Evolutionary conservation across 257 asterid genomes (phyloP).

Genomic region (Scutellaria barbata): DNA sequence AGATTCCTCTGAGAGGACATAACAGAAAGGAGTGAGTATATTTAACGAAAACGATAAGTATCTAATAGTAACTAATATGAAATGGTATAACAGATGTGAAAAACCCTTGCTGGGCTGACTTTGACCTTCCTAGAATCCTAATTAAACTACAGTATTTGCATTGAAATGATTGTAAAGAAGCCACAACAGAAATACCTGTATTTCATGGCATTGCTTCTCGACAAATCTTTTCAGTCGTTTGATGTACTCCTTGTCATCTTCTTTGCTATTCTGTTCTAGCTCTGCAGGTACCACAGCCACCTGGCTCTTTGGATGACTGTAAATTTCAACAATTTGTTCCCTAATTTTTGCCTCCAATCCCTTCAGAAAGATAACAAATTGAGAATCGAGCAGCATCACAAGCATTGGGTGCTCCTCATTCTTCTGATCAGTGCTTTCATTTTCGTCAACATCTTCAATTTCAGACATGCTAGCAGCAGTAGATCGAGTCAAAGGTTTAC

Average conservation of each 20-base stretch:
- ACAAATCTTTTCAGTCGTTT: slow-evolving; percentile 68
- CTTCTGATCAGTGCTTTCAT: slow-evolving; percentile 58
- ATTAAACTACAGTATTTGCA: background rate
- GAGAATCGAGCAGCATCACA: slow-evolving; percentile 66
- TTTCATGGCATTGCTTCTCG: slow-evolving; percentile 93
- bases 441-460: slow-evolving; percentile 74
- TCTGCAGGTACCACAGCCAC: slow-evolving; percentile 87
- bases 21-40: background rate
- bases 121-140: background rate
- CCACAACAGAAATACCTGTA: slow-evolving; percentile 66
- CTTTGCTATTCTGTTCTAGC: slow-evolving; percentile 74
- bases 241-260: slow-evolving; percentile 73
- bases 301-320: slow-evolving; percentile 84
- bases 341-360: slow-evolving; percentile 72
- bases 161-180: background rate
- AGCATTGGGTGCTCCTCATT: slow-evolving; percentile 77
- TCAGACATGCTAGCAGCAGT: slow-evolving; percentile 85
- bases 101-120: background rate
- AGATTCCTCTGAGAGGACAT: background rate
- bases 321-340: slow-evolving; percentile 69
- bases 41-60: background rate
- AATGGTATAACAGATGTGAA: background rate
- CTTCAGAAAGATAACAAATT: slow-evolving; percentile 67
- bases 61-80: background rate
- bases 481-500: slow-evolving; percentile 80